Base-by-base conservation (phyloP, 371 early-diverging fungal genomes). In the Phascolomyces articulosus region DNA sequence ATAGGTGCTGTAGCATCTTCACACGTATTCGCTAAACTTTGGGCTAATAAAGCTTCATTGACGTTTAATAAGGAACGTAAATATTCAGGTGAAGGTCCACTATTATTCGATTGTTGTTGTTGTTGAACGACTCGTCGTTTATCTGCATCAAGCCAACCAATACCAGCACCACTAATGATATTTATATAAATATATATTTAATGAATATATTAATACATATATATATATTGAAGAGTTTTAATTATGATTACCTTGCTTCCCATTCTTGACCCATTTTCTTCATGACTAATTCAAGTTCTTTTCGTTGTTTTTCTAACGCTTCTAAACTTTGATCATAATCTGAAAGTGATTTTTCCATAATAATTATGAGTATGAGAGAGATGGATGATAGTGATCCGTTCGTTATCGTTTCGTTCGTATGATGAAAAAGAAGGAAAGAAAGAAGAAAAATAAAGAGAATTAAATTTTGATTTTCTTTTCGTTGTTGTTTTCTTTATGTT, bases 221-320 rank as follows among this genome's bases (percentile, higher is more conserved):
- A n/a, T n/a, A n/a, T n/a, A n/a, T n/a, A n/a, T n/a, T n/a, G n/a
- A n/a, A n/a, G n/a, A n/a, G n/a, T n/a, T n/a, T 54, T 31, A 40
- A 6, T 55, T 26, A 7, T 51, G 13, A 3, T 59, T 72, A 82
- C 82, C 82, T 82, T 72, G 74, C 74, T 70, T 77, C 78, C 82
- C 82, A 82, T 68, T 82, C 82, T 65, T 79, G 64, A 15, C 79
- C 82, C 82, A 82, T 82, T 49, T 62, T 69, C 47, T 79, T 65
- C 79, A 79, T 77, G 38, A 82, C 75, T 13, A 65, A 60, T 40
- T 82, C 73, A 16, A 82, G 66, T n/a, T 77, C 66, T 65, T 79
- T 73, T 24, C 70, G 65, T 58, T 82, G 79, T 40, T 69, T 62
- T 54, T 82, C 79, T 51, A 82, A 57, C 24, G 77, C 79, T 55